Evolutionary conservation across 768 basidiomycete species (phyloP), one percentile per base, ranked within the genome.

Genomic region (Agrocybe praecox): DNA sequence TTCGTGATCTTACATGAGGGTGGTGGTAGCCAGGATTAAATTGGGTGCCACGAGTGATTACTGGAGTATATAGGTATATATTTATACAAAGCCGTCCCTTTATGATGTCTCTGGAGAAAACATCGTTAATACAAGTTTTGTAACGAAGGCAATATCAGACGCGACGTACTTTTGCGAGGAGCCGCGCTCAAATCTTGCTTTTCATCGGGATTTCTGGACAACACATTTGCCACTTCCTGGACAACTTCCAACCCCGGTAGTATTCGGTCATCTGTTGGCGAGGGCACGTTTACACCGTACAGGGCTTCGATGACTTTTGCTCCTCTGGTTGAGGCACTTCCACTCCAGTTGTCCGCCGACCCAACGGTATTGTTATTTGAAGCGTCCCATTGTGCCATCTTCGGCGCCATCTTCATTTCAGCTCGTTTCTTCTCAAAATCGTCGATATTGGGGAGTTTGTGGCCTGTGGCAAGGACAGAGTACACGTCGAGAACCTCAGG

Each of bases 241-340:
- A 86, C 48, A 10, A 75, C 68, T 46, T 84, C 84, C 59, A 79
- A 67, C 1, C 81, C 81, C 5, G 84, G 84, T 56, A 72, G 56
- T 10, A 72, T 56, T n/a, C 36, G 36, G 36, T 40, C 36, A 11
- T 59, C 45, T 2, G 65, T 62, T 6, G 52, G 50, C 15, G 60
- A 52, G 23, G 59, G 58, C 3, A 58, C 62, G 46, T 79, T 74
- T 26, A 80, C 74, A 12, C 86, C 86, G 65, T 81, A 84, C 57
- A 87, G 63, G 46, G 84, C 81, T 59, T 78, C 76, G 51, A 79
- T 66, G 51, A 86, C 79, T 68, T 69, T 75, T 42, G 53, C 50
- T 60, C 83, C 80, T 56, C 83, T 74, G 47, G 55, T 58, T 26
- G 55, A 48, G 45, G 53, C 49, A 2, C 62, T 34, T 12, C 55